These are phyloP conservation scores for Claviceps sp. DNA, from an alignment of 2,329 filamentous ascomycete genomes.

Conservation along the genomic window DNA sequence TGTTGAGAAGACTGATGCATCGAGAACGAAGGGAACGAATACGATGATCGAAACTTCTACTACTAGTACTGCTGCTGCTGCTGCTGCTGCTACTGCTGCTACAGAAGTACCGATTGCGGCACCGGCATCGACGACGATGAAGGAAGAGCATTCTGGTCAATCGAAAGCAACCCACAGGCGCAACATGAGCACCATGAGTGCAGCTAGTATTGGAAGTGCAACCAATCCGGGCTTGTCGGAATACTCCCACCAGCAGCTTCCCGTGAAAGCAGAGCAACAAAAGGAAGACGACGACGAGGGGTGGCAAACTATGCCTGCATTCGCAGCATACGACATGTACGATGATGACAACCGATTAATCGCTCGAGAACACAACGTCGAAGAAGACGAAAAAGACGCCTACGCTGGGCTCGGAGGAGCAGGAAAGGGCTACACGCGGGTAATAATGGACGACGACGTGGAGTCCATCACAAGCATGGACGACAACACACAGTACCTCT, in stretches of 20 bases:
- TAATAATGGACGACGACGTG: conserved; percentile 90
- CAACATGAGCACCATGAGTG: conserved; percentile 25
- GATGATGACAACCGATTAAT: conserved; percentile 84
- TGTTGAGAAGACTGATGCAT: not conserved
- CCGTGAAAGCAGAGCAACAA: conserved; percentile 40
- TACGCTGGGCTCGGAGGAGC: conserved; percentile 76
- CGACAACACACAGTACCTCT: conserved; percentile 91
- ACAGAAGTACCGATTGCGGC: not conserved
- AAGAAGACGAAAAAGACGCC: conserved; percentile 51
- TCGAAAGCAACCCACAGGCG: conserved; percentile 18
- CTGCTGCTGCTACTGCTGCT: not conserved
- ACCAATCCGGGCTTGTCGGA: conserved; percentile 43
- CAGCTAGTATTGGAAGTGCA: conserved; percentile 11
- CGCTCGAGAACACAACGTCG: conserved; percentile 64
- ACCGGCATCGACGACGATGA: not conserved
- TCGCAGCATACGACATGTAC: conserved; percentile 87
- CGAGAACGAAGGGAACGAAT: not conserved
- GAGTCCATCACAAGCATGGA: conserved; percentile 93
- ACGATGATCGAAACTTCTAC: not conserved
- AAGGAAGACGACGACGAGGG: conserved; percentile 46
- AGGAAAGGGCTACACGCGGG: conserved; percentile 86
- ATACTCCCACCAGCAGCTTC: conserved; percentile 79
- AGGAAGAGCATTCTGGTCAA: conserved; percentile 2
- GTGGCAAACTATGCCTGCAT: conserved; percentile 92
- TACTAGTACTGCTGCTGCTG: not conserved